A percentile compares a stretch with the other conserved stretches of the same genome.
Evolutionary conservation across 345 rosid genomes (phyloP).

Genomic region (Eucalyptus pauciflora): DNA sequence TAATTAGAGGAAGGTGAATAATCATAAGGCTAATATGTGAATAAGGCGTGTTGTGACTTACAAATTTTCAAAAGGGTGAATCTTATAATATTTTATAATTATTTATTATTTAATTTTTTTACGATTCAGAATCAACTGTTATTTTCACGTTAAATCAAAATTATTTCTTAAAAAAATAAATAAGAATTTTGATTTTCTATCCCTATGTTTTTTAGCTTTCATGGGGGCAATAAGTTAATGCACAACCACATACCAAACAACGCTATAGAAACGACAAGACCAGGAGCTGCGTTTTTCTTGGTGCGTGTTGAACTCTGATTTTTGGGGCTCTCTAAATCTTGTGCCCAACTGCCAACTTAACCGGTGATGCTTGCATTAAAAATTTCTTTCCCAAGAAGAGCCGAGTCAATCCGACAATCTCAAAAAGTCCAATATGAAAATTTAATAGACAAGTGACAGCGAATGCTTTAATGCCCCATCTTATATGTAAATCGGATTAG

Average conservation of each 20-base stretch:
- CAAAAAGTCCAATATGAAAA: not conserved
- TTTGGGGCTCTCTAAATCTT: not conserved
- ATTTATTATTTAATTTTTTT: no score
- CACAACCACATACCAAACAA: not conserved
- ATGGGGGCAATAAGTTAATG: not conserved
- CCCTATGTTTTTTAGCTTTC: not conserved
- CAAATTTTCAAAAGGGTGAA: no score
- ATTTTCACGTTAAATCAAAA: fast-evolving
- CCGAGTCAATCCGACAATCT: not conserved
- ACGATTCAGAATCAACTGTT: fast-evolving
- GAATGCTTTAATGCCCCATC: not conserved
- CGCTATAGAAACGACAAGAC: not conserved
- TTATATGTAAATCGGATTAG: fast-evolving
- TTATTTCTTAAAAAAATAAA: not conserved
- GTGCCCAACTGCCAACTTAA: not conserved
- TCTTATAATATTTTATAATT: no score
- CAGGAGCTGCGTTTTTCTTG: not conserved
- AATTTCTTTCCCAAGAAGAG: not conserved
- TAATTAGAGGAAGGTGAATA: not conserved
- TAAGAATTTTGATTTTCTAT: not conserved
- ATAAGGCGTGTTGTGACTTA: no score
- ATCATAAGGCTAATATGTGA: not conserved
- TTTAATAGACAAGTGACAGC: not conserved
- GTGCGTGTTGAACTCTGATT: not conserved
- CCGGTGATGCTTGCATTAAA: not conserved